phyloP scores from a whole-genome alignment of 176 grass and related monocot genomes.

The Panicum miliaceum region DNA sequence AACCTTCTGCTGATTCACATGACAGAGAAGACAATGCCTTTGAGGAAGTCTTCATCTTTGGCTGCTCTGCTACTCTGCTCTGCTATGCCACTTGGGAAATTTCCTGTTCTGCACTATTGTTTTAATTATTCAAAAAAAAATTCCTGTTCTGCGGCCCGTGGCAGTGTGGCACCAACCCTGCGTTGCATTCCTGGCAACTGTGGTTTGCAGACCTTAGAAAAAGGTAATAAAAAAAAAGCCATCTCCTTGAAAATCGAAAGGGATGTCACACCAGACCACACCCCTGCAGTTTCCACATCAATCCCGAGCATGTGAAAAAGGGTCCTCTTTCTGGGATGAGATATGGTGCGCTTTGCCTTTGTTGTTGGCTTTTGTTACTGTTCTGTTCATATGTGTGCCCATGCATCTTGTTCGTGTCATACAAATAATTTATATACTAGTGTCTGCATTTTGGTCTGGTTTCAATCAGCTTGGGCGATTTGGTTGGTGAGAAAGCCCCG shows the following conservation, averaged over 20 bases:
- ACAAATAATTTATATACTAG: background rate
- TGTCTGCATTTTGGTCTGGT: background rate
- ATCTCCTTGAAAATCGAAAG: background rate
- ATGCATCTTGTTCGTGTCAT: background rate
- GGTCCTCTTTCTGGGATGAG: background rate
- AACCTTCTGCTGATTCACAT: background rate
- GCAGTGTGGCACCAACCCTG: background rate
- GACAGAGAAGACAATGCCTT: slow-evolving; percentile 4
- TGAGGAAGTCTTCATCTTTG: background rate
- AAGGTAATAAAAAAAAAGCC: background rate
- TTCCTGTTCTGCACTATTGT: slow-evolving; percentile 13
- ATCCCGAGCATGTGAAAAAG: background rate
- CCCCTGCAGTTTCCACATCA: background rate
- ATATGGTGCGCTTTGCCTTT: slow-evolving; percentile 7
- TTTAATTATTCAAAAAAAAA: too few species aligned
- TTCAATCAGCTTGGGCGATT: background rate
- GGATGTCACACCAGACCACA: background rate
- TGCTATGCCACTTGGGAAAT: background rate
- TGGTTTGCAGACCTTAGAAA: background rate
- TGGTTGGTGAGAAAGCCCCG: background rate
- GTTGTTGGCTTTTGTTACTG: background rate
- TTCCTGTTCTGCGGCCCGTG: slow-evolving; percentile 10
- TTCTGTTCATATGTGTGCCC: background rate
- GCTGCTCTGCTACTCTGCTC: background rate
- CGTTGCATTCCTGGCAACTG: background rate